Evolutionary conservation across 1,284 basidiomycete genomes (phyloP), one percentile per base, ranked within the genome.

Genomic region (Cutaneotrichosporon dermatis): DNA sequence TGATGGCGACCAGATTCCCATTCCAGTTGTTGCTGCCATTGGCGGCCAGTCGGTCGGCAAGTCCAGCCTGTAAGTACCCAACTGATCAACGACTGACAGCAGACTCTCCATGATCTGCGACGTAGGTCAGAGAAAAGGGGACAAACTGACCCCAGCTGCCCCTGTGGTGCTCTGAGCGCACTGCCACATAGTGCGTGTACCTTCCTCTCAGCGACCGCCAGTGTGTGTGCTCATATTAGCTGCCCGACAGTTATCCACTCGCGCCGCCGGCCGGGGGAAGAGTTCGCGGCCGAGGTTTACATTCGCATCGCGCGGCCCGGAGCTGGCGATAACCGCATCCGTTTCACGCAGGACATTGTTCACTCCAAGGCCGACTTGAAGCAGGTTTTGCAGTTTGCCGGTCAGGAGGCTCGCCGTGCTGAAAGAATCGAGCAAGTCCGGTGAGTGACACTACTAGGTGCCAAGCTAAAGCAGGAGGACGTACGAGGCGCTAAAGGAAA

Each of bases 21-120:
- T 57, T 9, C 59, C 59, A 1, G 50, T 63, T 34, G 61, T 70
- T 11, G 66, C 65, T 41, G 61, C 55, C 1, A 39, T 66, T 5
- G 70, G 70, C 4, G 64, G 44, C 4, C 69, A 72, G 56, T 66
- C 59, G 16, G 60, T 62, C 0, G 70, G 69, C 35, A 72, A 72
- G 55, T 66, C 63, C 12, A 68, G 64, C 50, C 59, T 66, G 68
- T 72, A 34, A 62, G 68, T 51, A 12, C 10, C 6, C 5, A 11
- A 25, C 12, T 41, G 12, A 4, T 15, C 37, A 49, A 15, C 34
- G 13, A 45, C 57, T 60, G 41, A 49, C 54, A 16, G 11, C 44
- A 64, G 66, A 0, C 53, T 65, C 12, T 58, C 54, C 6, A 41
- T 51, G 15, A 25, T 66, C 0, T 46, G 58, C 10, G 44, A 58